Evolutionary conservation across 805 yeast genomes (phyloP), one percentile per base, ranked within the genome.

Genomic region (Cyberlindnera petersonii): DNA sequence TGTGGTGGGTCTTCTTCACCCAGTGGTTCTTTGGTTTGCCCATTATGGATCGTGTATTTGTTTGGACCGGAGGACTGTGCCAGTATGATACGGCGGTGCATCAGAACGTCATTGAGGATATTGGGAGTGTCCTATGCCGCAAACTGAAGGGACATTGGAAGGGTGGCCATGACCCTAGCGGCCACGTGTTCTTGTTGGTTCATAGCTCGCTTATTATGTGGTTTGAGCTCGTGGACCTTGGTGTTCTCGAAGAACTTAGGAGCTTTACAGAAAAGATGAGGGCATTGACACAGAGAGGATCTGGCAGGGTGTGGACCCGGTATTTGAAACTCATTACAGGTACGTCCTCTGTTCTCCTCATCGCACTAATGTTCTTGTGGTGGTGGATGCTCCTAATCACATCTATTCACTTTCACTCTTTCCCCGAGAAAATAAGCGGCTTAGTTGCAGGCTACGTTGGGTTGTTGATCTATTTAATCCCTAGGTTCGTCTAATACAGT

Each of bases 161-260:
- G 7, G 87, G 96, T 1, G 98, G 98, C 0, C 96, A 87, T 56
- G 98, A 93, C 64, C 96, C 98, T 5, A 82, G 91, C 44, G 98
- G 98, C 0, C 98, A 93, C 57, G 82, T 86, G 1, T 93, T 89
- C 52, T 59, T 93, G 29, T 64, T 91, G 31, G 72, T 82, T 5
- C 83, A 82, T 42, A 70, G 86, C 8, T 73, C 82, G 22, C 56
- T 82, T 39, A 74, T 83, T 40, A 54, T 91, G 47, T 66, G 84
- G 54, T 77, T 77, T 40, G 96, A 89, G 56, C 56, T 76, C 7
- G 43, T 68, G 17, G 78, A 75, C 44, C 32, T 60, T 50, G 57
- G 38, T 29, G 51, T 68, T 61, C 64, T 46, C 27, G n/a, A 49
- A 61, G 60, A 49, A 16, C 61, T 67, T 59, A 34, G 33, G 17